phyloP scores from a whole-genome alignment of 2,329 filamentous ascomycete species.

The Aschersonia sp. region DNA sequence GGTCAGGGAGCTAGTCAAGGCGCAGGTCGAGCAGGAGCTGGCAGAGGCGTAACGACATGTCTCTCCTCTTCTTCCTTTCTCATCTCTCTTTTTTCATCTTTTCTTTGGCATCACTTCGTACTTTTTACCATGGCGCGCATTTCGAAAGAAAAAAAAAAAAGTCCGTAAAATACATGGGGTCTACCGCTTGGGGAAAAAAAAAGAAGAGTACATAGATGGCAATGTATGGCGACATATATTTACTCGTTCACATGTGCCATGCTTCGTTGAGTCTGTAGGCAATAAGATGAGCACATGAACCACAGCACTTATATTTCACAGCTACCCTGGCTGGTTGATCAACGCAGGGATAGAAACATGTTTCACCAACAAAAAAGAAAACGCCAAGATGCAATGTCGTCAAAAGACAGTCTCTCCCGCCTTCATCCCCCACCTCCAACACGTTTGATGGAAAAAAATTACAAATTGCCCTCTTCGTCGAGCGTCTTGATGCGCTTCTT shows the following conservation, averaged over 20 bases:
- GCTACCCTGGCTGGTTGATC: neutral
- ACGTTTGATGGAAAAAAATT: neutral
- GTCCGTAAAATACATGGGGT: neutral
- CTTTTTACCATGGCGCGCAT: neutral
- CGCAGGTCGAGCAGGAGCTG: slow-evolving; percentile 56
- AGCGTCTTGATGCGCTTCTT: slow-evolving; percentile 48
- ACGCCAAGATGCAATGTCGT: neutral
- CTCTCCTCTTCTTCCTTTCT: neutral
- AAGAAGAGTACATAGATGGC: neutral
- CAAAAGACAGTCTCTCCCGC: no score
- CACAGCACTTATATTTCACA: neutral
- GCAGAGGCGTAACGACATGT: slow-evolving; percentile 10
- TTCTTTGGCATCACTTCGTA: neutral
- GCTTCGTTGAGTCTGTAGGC: no score
- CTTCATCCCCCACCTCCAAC: no score
- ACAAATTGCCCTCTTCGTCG: slow-evolving; percentile 22
- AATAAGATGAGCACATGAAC: neutral
- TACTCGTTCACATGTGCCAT: no score
- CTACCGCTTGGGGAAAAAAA: neutral
- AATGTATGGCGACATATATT: neutral
- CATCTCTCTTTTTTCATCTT: neutral
- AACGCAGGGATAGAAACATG: neutral
- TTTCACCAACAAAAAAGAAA: neutral
- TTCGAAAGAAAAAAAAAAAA: neutral
- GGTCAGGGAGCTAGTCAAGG: slow-evolving; percentile 61